Base-by-base conservation (phyloP, 345 rosid genomes). In the Mercurialis annua region DNA sequence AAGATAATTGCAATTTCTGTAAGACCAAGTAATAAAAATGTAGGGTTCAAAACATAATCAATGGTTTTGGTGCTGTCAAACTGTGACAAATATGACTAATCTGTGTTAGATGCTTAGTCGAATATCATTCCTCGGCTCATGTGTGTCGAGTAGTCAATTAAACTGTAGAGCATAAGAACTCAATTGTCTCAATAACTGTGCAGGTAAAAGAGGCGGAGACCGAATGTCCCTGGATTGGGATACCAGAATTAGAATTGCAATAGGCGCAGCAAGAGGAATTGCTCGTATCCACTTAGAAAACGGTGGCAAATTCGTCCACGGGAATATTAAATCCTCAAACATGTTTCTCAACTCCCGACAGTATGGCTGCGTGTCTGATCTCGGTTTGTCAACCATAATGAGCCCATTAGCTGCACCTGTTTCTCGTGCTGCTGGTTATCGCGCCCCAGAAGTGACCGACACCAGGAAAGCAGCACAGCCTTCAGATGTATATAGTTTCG, bases 371-470 rank as follows among this genome's bases (percentile, higher is more conserved):
- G 85, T 91, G n/a, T 85, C 99, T 48, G 99, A 91, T 76, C 79
- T 83, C 10, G 99, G 97, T 8, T 81, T 91, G 26, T 81, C 96
- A 8, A 73, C 95, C 1, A 83, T 95, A n/a, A 95, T 86, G 86
- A 82, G 84, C 64, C 57, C 97, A 18, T 77, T 92, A 33, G 82
- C 93, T 65, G 88, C 88, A 33, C 90, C 95, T 0, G 76, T 92
- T 36, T 83, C 97, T 12, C 87, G 99, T 15, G 96, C 92, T 58
- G 93, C 98, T 59, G 99, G 99, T 66, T 92, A 88, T 71, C 86
- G 92, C 6, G 97, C 98, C 11, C 99, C 98, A 0, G 97, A 95
- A 79, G 93, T 95, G 69, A 80, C 90, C 0, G 98, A 95, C 78
- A 90, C 98, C 9, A 76, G 98, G 52, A 95, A 92, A 73, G 90